phyloP scores from a whole-genome alignment of 2,329 filamentous ascomycete genomes.

The Colletotrichum sp. region DNA sequence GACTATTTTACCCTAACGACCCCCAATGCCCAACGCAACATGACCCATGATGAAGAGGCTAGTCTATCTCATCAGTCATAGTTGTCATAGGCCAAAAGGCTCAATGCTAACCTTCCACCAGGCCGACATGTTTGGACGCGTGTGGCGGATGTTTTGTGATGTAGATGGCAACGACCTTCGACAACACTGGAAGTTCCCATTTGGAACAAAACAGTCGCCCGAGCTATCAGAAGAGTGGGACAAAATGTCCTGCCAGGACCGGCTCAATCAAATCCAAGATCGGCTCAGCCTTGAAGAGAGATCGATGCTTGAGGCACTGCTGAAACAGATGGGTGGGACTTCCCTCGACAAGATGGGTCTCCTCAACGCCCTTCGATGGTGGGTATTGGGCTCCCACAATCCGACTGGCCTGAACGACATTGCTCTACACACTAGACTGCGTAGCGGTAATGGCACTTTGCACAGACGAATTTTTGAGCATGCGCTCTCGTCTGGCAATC shows the following conservation, averaged over 20 bases:
- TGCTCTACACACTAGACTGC: slow-evolving; percentile 7
- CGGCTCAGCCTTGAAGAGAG: slow-evolving; percentile 30
- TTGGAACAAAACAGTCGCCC: slow-evolving; percentile 1
- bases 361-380: slow-evolving; percentile 8
- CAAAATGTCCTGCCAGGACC: slow-evolving; percentile 30
- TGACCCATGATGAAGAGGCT: not conserved
- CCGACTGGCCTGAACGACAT: not conserved
- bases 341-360: slow-evolving; percentile 27
- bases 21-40: not conserved
- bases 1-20: not conserved
- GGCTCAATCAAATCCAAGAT: slow-evolving; percentile 31
- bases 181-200: slow-evolving; percentile 1
- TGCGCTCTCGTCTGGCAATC: not conserved
- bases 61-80: not conserved
- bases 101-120: not conserved
- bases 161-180: not conserved
- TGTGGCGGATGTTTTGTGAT: not conserved
- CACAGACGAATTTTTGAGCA: not conserved
- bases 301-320: slow-evolving; percentile 25
- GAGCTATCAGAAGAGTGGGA: slow-evolving; percentile 20
- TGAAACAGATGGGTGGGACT: slow-evolving; percentile 30
- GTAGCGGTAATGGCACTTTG: slow-evolving; percentile 15
- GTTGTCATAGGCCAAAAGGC: not conserved
- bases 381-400: slow-evolving; percentile 23
- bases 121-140: slow-evolving; percentile 27